Base-by-base conservation (phyloP, 371 early-diverging fungal species). In the Funneliformis caledonium region DNA sequence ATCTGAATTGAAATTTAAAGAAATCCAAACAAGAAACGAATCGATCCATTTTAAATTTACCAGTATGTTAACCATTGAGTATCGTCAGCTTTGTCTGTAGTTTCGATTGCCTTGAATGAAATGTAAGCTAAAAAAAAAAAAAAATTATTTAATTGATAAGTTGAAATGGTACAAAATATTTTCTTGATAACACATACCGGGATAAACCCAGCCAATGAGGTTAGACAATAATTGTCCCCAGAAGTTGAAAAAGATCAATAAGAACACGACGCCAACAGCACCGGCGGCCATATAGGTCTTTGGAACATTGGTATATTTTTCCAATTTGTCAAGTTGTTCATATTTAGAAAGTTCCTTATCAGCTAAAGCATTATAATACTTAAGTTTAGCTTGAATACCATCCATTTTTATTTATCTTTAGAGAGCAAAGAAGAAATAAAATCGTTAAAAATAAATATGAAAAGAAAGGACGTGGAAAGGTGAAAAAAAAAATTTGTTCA, bases 31-130 rank as follows among this genome's bases (percentile, higher is more conserved):
- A 19, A 48, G 22, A 56, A 2, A 19, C n/a, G 19, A 56, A 56
- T 56, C 56, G 16, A 56, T 56, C 56, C 16, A 56, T 56, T 37
- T 37, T 37, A 37, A 37, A 37, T 82, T 80, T 75, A 87, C 89
- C 94, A 94, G 85, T 94, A 94, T 26, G 92, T 92, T 80, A 93
- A 86, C 97, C 97, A 97, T 86, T 97, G 97, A 60, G 87, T 92
- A 84, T 97, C 97, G 85, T 97, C 97, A 12, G 89, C 89, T 80
- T 89, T 94, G 73, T 87, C 88, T 2, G 90, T 84, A 3, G 92
- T 85, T 86, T 98, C 98, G 80, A 98, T 92, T 31, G 97, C 97
- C 85, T 93, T 91, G 91, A 97, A 95, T 16, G 96, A 93, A 67
- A 94, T 94, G 84, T 95, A 97, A 9, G 97, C 97, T 89, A 84